Base-by-base conservation (phyloP, 805 yeast species). In the Ogataea ganodermae region DNA sequence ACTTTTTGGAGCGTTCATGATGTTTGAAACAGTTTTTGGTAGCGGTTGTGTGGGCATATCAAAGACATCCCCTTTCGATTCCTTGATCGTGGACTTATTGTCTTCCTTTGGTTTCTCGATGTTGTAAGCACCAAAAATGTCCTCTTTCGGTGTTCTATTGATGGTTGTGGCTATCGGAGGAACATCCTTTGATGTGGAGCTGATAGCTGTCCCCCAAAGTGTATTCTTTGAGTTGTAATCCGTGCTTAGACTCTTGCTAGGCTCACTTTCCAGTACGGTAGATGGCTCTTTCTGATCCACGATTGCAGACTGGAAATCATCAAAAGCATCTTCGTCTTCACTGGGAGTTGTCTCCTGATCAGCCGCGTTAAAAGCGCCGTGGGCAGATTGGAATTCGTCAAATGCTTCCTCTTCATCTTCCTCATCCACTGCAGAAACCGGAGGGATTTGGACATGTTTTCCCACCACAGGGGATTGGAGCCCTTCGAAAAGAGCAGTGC, bases 221-320 rank as follows among this genome's bases (percentile, higher is more conserved):
- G n/a, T n/a, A n/a, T n/a, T n/a, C n/a, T n/a, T n/a, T n/a, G n/a
- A n/a, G n/a, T n/a, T n/a, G n/a, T n/a, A n/a, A n/a, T n/a, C n/a
- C n/a, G n/a, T n/a, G n/a, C n/a, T n/a, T n/a, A n/a, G n/a, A n/a
- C n/a, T n/a, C n/a, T n/a, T n/a, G n/a, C n/a, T n/a, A n/a, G n/a
- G n/a, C n/a, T n/a, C n/a, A n/a, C n/a, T n/a, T n/a, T n/a, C n/a
- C n/a, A n/a, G n/a, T n/a, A n/a, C n/a, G n/a, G n/a, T n/a, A n/a
- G n/a, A n/a, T n/a, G n/a, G n/a, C n/a, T n/a, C n/a, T n/a, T n/a
- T n/a, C n/a, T n/a, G n/a, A n/a, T n/a, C n/a, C n/a, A n/a, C n/a
- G n/a, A n/a, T n/a, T n/a, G 28, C 42, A n/a, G 30, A 36, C 26
- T 27, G 24, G 33, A 32, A 26, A 12, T 42, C 27, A 24, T 28